Evolutionary conservation across 2,329 filamentous ascomycete species (phyloP).

Genomic region (Pyrenochaeta sp.): DNA sequence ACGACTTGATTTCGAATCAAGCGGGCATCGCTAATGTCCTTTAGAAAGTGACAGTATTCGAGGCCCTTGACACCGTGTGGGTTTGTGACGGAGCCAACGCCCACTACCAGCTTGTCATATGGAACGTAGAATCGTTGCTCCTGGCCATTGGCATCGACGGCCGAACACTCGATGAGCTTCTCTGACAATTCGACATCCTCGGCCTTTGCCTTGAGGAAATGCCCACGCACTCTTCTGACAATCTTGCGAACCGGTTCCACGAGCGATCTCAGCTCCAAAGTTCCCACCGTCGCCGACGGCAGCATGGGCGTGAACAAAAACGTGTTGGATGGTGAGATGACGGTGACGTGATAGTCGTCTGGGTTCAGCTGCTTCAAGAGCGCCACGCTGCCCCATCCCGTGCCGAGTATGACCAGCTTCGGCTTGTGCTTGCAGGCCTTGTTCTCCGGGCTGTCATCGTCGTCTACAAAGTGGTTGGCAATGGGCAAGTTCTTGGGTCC

Average conservation of each 20-base stretch:
- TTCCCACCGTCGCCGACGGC: constrained; percentile 95
- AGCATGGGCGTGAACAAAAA: constrained; percentile 99
- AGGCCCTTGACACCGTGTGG: constrained; percentile 95
- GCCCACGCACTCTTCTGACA: constrained; percentile 77
- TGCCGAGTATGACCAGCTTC: constrained; percentile 88
- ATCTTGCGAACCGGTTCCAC: constrained; percentile 94
- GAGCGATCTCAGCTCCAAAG: constrained; percentile 86
- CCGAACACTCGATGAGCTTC: constrained; percentile 87
- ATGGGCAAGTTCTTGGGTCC: constrained; percentile 97
- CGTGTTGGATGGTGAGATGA: constrained; percentile 94
- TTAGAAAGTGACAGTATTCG: constrained; percentile 92
- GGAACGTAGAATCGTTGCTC: constrained; percentile 88
- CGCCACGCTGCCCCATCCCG: constrained; percentile 94
- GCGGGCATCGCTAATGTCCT: constrained; percentile 92
- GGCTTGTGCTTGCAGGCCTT: constrained; percentile 83
- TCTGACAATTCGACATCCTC: constrained; percentile 91
- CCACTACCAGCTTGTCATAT: constrained; percentile 95
- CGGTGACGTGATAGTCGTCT: constrained; percentile 93
- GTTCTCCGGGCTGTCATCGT: constrained; percentile 79
- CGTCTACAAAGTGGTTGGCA: constrained; percentile 85
- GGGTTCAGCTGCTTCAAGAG: constrained; percentile 89
- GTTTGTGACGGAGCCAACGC: constrained; percentile 91
- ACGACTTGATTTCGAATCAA: constrained; percentile 88
- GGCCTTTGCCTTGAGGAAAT: constrained; percentile 88
- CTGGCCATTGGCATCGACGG: constrained; percentile 74